Percentiles rank a stretch among this genome's conserved stretches.
Evolutionary conservation across 2,329 filamentous ascomycete genomes (phyloP).

Genomic region (Sarocladiaceae sp.): DNA sequence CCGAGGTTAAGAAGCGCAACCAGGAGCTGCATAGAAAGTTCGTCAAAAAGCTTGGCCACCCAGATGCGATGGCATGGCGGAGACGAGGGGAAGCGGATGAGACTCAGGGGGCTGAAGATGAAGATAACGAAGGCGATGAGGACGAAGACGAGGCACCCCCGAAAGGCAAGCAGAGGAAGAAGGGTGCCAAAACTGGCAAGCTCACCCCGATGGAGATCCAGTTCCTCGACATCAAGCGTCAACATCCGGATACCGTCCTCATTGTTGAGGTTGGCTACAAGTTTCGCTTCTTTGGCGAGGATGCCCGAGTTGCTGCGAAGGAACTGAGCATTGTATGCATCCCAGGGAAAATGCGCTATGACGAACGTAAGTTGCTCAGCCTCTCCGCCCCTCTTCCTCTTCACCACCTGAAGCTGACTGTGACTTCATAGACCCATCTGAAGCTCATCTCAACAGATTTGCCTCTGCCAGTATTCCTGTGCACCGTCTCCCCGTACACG

Average conservation of each 20-base stretch:
- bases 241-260: conserved; percentile 82
- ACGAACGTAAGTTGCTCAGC: conserved; percentile 59
- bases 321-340: conserved; percentile 94
- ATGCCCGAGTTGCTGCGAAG: conserved; percentile 82
- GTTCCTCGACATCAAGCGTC: conserved; percentile 86
- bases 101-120: conserved; percentile 47
- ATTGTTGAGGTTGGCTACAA: conserved; percentile 98
- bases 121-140: conserved; percentile 50
- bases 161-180: conserved; percentile 53
- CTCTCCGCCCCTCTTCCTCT: background rate
- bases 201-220: conserved; percentile 93
- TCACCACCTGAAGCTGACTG: conserved; percentile 11
- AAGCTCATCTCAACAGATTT: conserved; percentile 86
- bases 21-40: conserved; percentile 76
- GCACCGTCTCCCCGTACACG: conserved; percentile 84
- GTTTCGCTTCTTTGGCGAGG: conserved; percentile 94
- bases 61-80: conserved; percentile 70
- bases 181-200: conserved; percentile 64
- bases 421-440: conserved; percentile 59
- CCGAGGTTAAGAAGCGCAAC: conserved; percentile 49
- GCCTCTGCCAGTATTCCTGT: conserved; percentile 94
- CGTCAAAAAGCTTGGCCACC: conserved; percentile 80
- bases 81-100: conserved; percentile 41
- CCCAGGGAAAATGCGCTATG: conserved; percentile 87
- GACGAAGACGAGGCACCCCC: conserved; percentile 49